Conservation (phyloP, 441 rosid species). For the Euphorbia celastroides region DNA sequence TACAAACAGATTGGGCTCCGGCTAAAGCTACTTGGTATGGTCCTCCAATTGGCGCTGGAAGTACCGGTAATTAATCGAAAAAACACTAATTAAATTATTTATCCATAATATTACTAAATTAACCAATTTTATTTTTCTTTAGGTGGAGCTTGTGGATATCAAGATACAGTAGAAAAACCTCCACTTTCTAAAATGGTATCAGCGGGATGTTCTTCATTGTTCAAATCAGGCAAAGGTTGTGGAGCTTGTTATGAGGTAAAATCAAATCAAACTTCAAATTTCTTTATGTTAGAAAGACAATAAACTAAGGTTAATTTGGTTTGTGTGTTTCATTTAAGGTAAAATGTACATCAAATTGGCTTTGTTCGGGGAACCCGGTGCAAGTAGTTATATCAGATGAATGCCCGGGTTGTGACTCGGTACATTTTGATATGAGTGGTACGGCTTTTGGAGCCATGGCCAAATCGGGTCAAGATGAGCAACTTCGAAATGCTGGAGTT, state of each 20-base stretch:
- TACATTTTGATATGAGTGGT: conserved; percentile 49
- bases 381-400: conserved; percentile 36
- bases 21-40: conserved; percentile 83
- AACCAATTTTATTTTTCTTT: background rate
- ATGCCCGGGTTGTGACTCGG: conserved; percentile 37
- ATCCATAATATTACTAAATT: background rate
- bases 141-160: conserved; percentile 54
- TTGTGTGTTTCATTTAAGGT: conserved; percentile 24
- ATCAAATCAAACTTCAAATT: background rate
- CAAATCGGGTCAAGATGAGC: conserved; percentile 26
- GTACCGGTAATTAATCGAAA: conserved; percentile 37
- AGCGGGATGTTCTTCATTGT: conserved; percentile 44
- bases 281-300: no score
- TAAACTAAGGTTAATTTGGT: background rate
- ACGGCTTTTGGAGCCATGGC: conserved; percentile 56
- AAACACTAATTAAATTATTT: background rate
- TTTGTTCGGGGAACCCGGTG: conserved; percentile 40
- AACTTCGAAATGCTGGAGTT: conserved; percentile 35
- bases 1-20: conserved; percentile 36
- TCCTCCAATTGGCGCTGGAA: conserved; percentile 49
- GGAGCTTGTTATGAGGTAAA: conserved; percentile 44
- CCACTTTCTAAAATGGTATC: conserved; percentile 35
- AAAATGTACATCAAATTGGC: conserved; percentile 35
- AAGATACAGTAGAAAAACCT: conserved; percentile 21
- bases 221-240: conserved; percentile 39